These are phyloP conservation scores for Russula foetens DNA, from an alignment of 768 basidiomycete species.

Conservation along the genomic window DNA sequence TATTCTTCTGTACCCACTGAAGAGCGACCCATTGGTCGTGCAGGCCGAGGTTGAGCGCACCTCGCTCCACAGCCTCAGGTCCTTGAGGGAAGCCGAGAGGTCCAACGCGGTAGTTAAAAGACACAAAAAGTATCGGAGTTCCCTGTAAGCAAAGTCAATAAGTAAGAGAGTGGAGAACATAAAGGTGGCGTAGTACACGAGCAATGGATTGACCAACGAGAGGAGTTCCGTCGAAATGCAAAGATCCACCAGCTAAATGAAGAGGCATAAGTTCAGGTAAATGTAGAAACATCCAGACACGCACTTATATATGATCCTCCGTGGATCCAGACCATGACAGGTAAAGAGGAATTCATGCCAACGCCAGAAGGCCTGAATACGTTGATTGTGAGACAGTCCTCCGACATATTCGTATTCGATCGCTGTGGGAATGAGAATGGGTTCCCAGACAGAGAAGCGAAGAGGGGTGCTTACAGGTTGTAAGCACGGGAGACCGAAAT, in stretches of 20 bases:
- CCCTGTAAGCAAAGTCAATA: constrained; percentile 1
- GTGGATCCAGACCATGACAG: constrained; percentile 40
- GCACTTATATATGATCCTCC: constrained; percentile 31
- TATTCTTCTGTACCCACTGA: constrained; percentile 26
- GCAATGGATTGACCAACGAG: constrained; percentile 10
- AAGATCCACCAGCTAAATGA: constrained; percentile 9
- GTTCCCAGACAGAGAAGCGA: background rate
- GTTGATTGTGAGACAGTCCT: constrained; percentile 44
- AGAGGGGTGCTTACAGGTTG: constrained; percentile 19
- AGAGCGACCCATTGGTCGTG: constrained; percentile 33
- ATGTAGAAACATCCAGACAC: background rate
- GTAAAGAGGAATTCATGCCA: constrained; percentile 24
- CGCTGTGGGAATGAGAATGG: background rate
- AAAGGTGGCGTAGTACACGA: constrained; percentile 4
- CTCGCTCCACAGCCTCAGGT: constrained; percentile 31
- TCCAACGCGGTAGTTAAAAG: constrained; percentile 43
- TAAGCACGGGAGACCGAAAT: constrained; percentile 26
- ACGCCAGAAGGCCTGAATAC: constrained; percentile 34
- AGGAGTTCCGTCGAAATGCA: background rate
- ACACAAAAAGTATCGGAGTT: constrained; percentile 36
- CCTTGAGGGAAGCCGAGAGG: constrained; percentile 43
- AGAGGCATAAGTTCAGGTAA: background rate
- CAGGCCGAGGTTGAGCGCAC: constrained; percentile 38
- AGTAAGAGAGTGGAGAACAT: background rate
- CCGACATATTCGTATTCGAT: constrained; percentile 24